These are phyloP conservation scores for Neoboletus magnificus DNA, from an alignment of 768 basidiomycete species.

Conservation along the genomic window DNA sequence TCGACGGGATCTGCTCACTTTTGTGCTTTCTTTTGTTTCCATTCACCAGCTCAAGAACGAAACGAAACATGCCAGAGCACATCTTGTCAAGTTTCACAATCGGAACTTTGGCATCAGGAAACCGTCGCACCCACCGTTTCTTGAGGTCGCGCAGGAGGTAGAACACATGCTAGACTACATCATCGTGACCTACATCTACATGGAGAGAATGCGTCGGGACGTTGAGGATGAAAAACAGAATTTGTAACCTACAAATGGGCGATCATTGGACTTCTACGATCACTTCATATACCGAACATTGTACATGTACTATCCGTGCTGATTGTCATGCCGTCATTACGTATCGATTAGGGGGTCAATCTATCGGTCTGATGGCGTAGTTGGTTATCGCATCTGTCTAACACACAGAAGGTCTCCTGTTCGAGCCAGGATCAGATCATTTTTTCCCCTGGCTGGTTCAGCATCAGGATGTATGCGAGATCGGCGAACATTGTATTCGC, in stretches of 20 bases:
- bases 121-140: constrained; percentile 16
- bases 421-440: constrained; percentile 58
- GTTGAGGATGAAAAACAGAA: constrained; percentile 15
- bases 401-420: constrained; percentile 77
- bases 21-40: not conserved
- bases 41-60: constrained; percentile 12
- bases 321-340: not conserved
- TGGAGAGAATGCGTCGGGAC: constrained; percentile 29
- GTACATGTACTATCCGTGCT: not conserved
- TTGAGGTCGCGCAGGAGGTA: constrained; percentile 28
- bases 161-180: constrained; percentile 31
- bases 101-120: constrained; percentile 18
- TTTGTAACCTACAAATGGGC: not conserved
- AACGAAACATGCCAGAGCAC: constrained; percentile 7
- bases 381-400: constrained; percentile 84
- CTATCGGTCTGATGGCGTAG: constrained; percentile 56
- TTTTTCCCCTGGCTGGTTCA: not conserved
- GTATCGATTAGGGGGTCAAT: not conserved
- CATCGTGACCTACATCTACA: constrained; percentile 32
- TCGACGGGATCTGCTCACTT: not conserved
- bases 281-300: not conserved
- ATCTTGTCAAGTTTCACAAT: constrained; percentile 18
- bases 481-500: not conserved
- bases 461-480: not conserved
- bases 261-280: not conserved